These are phyloP conservation scores for Ceratocystiopsis sp. DNA, from an alignment of 2,329 filamentous ascomycete genomes.

Conservation along the genomic window DNA sequence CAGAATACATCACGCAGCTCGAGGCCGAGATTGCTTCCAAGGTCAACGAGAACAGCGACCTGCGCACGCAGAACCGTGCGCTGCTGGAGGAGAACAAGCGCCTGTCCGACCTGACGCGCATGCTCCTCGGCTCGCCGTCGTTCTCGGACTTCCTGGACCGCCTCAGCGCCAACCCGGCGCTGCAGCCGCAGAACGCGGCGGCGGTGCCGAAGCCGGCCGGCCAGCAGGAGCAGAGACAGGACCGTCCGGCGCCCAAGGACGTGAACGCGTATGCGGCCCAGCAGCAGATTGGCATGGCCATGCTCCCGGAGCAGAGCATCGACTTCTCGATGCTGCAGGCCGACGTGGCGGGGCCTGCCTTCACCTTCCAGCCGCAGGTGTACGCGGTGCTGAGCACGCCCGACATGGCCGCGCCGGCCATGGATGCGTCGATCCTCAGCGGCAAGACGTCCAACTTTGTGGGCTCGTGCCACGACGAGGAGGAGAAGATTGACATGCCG, in stretches of 20 bases:
- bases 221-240: slow-evolving; percentile 17
- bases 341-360: slow-evolving; percentile 28
- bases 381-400: slow-evolving; percentile 39
- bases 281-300: slow-evolving; percentile 61
- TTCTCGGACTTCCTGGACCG: slow-evolving; percentile 69
- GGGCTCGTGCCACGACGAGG: slow-evolving; percentile 26
- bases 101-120: slow-evolving; percentile 59
- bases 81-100: slow-evolving; percentile 76
- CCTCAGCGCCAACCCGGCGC: slow-evolving; percentile 39
- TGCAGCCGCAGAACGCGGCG: slow-evolving; percentile 19
- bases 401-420: slow-evolving; percentile 17
- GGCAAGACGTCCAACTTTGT: slow-evolving; percentile 49
- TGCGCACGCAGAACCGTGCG: slow-evolving; percentile 65
- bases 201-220: slow-evolving; percentile 18
- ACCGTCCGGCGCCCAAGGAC: slow-evolving; percentile 44
- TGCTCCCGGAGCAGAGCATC: slow-evolving; percentile 64
- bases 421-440: slow-evolving; percentile 47
- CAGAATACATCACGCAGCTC: slow-evolving; percentile 96
- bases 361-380: slow-evolving; percentile 50
- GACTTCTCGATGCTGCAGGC: slow-evolving; percentile 58
- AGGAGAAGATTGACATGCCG: slow-evolving; percentile 40
- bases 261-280: slow-evolving; percentile 41
- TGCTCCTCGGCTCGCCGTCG: slow-evolving; percentile 62
- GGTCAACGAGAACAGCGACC: slow-evolving; percentile 65
- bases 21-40: slow-evolving; percentile 77